Evolutionary conservation across 768 basidiomycete genomes (phyloP), one percentile per base, ranked within the genome.

Genomic region (Cubamyces lactineus): DNA sequence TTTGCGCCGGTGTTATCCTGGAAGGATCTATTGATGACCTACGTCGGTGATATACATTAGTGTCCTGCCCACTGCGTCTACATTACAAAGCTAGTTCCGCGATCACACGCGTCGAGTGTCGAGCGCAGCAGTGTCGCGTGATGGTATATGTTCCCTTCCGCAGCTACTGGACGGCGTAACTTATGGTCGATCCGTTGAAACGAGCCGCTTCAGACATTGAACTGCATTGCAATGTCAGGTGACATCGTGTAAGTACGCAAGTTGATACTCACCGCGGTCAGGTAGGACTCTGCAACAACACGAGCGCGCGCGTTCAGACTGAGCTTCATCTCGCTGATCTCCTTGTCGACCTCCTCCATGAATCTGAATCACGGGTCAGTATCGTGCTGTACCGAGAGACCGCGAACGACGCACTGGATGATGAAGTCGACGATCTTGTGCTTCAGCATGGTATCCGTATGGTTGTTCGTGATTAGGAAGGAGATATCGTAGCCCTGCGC

Each of bases 341-440:
- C 97, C 76, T 92, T 95, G 77, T 99, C 97, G 1, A 99, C 97
- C 70, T 98, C 97, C 71, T 98, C 95, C 96, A 98, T 98, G 74
- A 98, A 95, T 72, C 92, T 95, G 65, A 15, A 41, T 24, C 21
- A 40, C 8, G 26, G 0, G 21, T 63, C 17, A 63, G 16, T 11
- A 13, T 2, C n/a, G n/a, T 2, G 16, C 21, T 9, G 30, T 15
- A 26, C 39, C 15, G 34, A 5, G 21, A 7, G 34, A 23, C 21
- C n/a, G 4, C 17, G 21, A 13, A 17, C 2, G 23, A 61, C 61
- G 51, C 50, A 96, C 93, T 98, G 94, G 67, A 98, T 97, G 78
- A 99, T 97, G 76, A 99, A 99, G 78, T 99, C 97, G 40, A 99
- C 97, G 54, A 99, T 91, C 80, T 98, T 98, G 78, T 99, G 97